These are phyloP conservation scores for Baudoinia panamericana DNA, from an alignment of 495 filamentous ascomycete species.

Conservation along the genomic window DNA sequence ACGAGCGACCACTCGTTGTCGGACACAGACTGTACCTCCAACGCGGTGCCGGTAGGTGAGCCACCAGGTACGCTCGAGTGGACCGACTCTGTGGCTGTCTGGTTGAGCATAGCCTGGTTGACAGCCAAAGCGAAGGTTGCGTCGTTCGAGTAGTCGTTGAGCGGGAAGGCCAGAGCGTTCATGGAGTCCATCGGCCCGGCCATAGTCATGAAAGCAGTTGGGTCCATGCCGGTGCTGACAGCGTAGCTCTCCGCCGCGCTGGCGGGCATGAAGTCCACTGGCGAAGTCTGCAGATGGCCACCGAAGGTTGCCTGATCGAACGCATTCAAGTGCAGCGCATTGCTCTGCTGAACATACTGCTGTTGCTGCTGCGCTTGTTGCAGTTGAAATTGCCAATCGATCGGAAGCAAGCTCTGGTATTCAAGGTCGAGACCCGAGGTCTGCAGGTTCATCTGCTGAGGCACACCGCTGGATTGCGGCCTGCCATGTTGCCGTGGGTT, in stretches of 20 bases:
- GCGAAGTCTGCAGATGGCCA: conserved; percentile 41
- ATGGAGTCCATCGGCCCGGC: conserved; percentile 53
- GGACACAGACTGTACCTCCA: conserved; percentile 73
- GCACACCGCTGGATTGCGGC: conserved; percentile 10
- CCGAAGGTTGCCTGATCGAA: conserved; percentile 35
- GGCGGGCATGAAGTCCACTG: conserved; percentile 58
- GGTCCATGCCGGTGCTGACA: conserved; percentile 50
- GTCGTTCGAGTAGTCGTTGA: conserved; percentile 55
- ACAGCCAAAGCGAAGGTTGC: conserved; percentile 16
- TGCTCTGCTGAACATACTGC: conserved; percentile 23
- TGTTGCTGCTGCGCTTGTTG: conserved; percentile 33
- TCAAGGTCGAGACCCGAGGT: conserved; percentile 9
- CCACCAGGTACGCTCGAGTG: conserved; percentile 42
- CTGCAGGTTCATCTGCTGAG: conserved; percentile 16
- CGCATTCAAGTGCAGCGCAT: conserved; percentile 27
- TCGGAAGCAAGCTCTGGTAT: conserved; percentile 28
- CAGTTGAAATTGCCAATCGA: conserved; percentile 36
- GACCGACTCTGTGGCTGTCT: conserved; percentile 18
- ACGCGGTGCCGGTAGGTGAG: conserved; percentile 68
- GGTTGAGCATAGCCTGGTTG: conserved; percentile 14
- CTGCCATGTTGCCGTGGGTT: conserved; percentile 7
- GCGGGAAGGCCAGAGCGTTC: conserved; percentile 37
- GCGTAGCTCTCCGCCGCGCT: conserved; percentile 40
- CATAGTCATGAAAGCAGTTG: conserved; percentile 49
- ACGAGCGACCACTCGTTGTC: conserved; percentile 60